These are phyloP conservation scores for Zygosaccharomyces bisporus DNA, from an alignment of 805 yeast species.

Conservation along the genomic window DNA sequence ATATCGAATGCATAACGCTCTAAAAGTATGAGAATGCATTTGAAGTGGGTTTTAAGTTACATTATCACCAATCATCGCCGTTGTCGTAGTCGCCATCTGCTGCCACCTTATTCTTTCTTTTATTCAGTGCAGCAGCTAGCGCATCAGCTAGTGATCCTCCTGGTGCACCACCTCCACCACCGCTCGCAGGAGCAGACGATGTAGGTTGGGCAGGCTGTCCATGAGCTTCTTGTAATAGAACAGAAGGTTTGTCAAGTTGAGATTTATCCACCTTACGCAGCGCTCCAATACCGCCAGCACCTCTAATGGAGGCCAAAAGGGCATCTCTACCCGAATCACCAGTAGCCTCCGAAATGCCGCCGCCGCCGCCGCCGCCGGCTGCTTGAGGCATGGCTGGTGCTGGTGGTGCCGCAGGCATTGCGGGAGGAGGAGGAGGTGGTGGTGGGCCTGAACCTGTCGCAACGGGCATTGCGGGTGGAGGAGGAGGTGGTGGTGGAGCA, in stretches of 20 bases:
- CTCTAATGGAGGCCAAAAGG: slow-evolving; percentile 77
- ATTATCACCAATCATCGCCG: slow-evolving; percentile 62
- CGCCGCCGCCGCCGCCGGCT: slow-evolving; percentile 15
- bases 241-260: slow-evolving; percentile 76
- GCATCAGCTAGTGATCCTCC: slow-evolving; percentile 77
- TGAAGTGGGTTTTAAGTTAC: not conserved
- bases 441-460: slow-evolving; percentile 14
- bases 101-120: slow-evolving; percentile 82
- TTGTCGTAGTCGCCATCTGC: slow-evolving; percentile 81
- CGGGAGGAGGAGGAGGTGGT: slow-evolving; percentile 22
- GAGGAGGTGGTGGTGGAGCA: slow-evolving; percentile 24
- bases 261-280: slow-evolving; percentile 78
- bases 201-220: slow-evolving; percentile 46
- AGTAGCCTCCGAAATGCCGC: slow-evolving; percentile 23
- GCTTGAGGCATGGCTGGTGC: slow-evolving; percentile 11
- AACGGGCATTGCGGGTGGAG: slow-evolving; percentile 16
- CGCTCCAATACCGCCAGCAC: slow-evolving; percentile 67
- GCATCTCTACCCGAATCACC: slow-evolving; percentile 72
- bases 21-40: not conserved
- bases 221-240: slow-evolving; percentile 62
- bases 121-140: slow-evolving; percentile 76
- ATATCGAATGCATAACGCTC: not conserved
- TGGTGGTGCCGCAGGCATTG: not conserved
- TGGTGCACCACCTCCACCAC: slow-evolving; percentile 38
- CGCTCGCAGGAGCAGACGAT: slow-evolving; percentile 25